Percentiles rank a stretch among this genome's conserved stretches.
Evolutionary conservation across 768 basidiomycete genomes (phyloP).

Genomic region (Russula griseocarnosa): DNA sequence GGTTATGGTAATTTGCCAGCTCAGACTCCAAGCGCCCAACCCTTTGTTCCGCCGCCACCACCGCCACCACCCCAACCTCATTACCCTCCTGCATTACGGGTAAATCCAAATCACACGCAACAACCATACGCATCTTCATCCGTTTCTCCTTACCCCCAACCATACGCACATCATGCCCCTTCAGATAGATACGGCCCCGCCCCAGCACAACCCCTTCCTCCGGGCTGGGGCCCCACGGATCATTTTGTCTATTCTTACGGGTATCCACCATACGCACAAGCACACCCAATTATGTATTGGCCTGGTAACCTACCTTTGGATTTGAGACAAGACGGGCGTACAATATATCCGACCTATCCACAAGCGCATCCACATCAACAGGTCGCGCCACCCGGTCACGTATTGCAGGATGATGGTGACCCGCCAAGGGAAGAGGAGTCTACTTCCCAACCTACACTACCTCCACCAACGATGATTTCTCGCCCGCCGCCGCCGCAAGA

Average conservation of each 20-base stretch:
- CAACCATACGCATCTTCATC: conserved; percentile 28
- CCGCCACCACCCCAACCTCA: conserved; percentile 16
- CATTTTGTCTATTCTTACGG: conserved; percentile 36
- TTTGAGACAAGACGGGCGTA: conserved; percentile 11
- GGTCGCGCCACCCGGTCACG: conserved; percentile 3
- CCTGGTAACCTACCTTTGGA: conserved; percentile 29
- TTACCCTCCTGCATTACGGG: conserved; percentile 22
- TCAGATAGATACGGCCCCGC: conserved; percentile 22
- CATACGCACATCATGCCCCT: conserved; percentile 25
- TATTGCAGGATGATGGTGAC: conserved; percentile 7
- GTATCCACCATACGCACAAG: conserved; percentile 20
- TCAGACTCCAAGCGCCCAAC: conserved; percentile 13
- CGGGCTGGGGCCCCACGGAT: conserved; percentile 28
- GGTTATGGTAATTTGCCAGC: conserved; percentile 18
- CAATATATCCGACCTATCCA: conserved; percentile 21
- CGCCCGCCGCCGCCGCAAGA: conserved; percentile 37
- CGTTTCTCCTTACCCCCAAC: conserved; percentile 27
- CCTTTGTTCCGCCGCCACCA: conserved; percentile 8
- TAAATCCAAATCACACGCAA: conserved; percentile 24
- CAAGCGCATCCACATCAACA: conserved; percentile 19
- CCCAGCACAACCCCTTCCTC: conserved; percentile 22
- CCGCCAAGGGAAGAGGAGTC: conserved; percentile 14
- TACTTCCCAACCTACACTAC: conserved; percentile 26
- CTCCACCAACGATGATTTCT: conserved; percentile 35
- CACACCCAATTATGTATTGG: conserved; percentile 42